These are phyloP conservation scores for Exophiala bonariae DNA, from an alignment of 2,329 filamentous ascomycete species.

Conservation along the genomic window DNA sequence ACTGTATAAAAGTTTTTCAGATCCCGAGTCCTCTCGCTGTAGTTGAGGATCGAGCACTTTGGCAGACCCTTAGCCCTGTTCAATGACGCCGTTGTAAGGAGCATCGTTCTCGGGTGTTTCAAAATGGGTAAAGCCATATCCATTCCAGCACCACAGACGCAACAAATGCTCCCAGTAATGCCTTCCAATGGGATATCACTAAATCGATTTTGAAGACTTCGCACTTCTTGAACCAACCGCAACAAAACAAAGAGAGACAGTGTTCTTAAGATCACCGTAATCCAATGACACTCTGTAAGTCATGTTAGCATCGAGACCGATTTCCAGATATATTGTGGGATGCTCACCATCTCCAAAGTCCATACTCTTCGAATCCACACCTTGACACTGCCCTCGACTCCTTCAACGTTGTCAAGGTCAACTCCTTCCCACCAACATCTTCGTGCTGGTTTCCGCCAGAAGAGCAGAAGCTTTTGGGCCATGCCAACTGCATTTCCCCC, in stretches of 20 bases:
- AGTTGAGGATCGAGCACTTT: too few species aligned
- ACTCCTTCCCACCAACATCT: conserved; percentile 99
- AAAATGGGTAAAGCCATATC: too few species aligned
- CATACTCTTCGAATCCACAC: conserved; percentile 98
- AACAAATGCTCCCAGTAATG: conserved; percentile 11
- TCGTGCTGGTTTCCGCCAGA: conserved; percentile 95
- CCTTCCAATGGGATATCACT: conserved; percentile 13
- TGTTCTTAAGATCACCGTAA: conserved; percentile 56
- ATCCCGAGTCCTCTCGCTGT: too few species aligned
- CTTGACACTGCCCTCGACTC: conserved; percentile 87
- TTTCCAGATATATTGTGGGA: not conserved
- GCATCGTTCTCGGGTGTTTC: too few species aligned
- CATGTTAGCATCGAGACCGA: not conserved
- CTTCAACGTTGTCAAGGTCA: conserved; percentile 84
- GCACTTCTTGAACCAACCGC: conserved; percentile 1
- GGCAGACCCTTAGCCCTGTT: too few species aligned
- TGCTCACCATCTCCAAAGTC: conserved; percentile 90
- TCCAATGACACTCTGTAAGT: conserved; percentile 73
- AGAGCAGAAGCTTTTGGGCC: conserved; percentile 95
- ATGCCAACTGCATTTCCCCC: conserved; percentile 84
- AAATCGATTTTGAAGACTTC: not conserved
- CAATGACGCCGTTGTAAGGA: too few species aligned
- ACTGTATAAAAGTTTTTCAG: too few species aligned
- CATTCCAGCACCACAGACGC: not conserved
- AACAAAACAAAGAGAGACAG: not conserved